Evolutionary conservation across 2,329 filamentous ascomycete species (phyloP), one percentile per base, ranked within the genome.

Genomic region (Penicillium capsulatum): DNA sequence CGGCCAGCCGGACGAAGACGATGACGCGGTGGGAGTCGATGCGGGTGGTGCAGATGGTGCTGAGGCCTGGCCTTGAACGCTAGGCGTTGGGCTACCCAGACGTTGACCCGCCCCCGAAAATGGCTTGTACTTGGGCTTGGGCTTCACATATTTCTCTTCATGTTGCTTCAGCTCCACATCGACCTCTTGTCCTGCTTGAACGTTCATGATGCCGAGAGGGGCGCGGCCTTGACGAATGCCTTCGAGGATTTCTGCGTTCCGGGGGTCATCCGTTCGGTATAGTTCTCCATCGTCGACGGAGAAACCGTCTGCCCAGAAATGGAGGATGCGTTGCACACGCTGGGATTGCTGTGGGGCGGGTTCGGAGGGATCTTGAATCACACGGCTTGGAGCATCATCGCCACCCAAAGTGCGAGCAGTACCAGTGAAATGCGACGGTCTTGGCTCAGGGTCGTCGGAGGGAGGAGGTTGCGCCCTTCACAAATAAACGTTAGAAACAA

Each of bases 251-350:
- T 73, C 71, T 14, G 76, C 75, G 51, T 83, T 83, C 2, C 71
- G 71, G 1, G 79, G 78, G 53, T 83, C 79, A 47, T 81, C 77
- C 45, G 78, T 77, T 50, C 77, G 72, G 63, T 75, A 80, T 22
- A 83, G 71, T 20, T 77, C 73, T 4, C 80, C 80, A 45, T 83
- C 80, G 51, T 83, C 80, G 26, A 83, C 76, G 3, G 78, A 81
- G 55, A 83, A 82, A 15, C 80, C 80, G 57, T 83, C 77, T 4
- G 72, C 67, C 80, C 80, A 83, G 48, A 83, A 75, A 53, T 83
- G 78, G 29, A 83, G 71, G 16, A 72, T 76, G 39, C 80, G 71
- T 27, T 72, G 72, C 16, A 80, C 77, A 17, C 74, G 74, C 42
- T 70, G 66, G n/a, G 70, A 61, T 9, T 61, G 63, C 36, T 63